Conservation (phyloP, 257 asterid species). For the Mentha longifolia region DNA sequence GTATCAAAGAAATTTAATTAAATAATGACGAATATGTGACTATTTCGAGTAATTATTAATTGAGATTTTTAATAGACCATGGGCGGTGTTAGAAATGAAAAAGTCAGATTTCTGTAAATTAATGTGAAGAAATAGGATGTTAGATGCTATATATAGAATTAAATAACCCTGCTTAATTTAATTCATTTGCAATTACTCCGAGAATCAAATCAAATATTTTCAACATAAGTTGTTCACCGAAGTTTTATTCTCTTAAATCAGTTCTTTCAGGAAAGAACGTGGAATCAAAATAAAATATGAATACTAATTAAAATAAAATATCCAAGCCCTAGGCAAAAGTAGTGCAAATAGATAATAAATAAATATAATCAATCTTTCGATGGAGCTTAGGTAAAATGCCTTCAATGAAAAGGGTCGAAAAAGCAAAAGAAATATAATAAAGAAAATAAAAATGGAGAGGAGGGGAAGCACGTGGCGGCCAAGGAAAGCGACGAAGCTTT, state of each 20-base stretch:
- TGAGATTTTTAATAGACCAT: background rate
- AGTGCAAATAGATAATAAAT: too few relatives aligned
- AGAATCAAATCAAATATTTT: background rate
- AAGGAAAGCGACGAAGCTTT: constrained; percentile 33
- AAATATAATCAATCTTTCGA: too few relatives aligned
- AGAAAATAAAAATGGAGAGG: background rate
- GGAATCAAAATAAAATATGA: too few relatives aligned
- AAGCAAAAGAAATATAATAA: too few relatives aligned
- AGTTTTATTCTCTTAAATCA: background rate
- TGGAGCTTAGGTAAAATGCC: too few relatives aligned
- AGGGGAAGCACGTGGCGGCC: constrained; percentile 37
- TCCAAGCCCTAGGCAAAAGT: too few relatives aligned
- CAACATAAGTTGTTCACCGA: background rate
- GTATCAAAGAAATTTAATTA: too few relatives aligned
- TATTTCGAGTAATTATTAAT: background rate
- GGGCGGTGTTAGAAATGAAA: background rate
- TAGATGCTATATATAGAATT: constrained; percentile 1
- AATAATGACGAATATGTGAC: constrained; percentile 1
- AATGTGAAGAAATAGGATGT: background rate
- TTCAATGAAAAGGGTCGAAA: too few relatives aligned
- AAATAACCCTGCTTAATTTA: background rate
- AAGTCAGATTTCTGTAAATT: background rate
- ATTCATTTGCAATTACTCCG: background rate
- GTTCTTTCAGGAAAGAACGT: background rate
- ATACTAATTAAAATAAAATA: too few relatives aligned